Evolutionary conservation across 2,329 filamentous ascomycete genomes (phyloP).

Genomic region (Ceratocystis harringtonii): DNA sequence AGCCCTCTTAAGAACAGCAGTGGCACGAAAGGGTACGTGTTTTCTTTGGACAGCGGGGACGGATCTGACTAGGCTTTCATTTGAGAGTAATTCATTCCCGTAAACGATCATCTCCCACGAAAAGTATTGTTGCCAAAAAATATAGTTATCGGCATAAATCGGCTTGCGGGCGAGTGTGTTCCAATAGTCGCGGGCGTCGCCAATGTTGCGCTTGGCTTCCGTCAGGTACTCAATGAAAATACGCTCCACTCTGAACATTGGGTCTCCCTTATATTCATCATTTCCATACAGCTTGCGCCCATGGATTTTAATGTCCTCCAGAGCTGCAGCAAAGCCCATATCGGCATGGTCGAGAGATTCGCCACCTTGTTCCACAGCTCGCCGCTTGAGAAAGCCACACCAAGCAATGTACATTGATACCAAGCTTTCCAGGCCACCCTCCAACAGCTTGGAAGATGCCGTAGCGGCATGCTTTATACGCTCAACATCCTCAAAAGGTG

Average conservation of each 20-base stretch:
- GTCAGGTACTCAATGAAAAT: slow-evolving; percentile 87
- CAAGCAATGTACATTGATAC: slow-evolving; percentile 86
- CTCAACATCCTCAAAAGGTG: slow-evolving; percentile 67
- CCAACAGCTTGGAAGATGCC: slow-evolving; percentile 67
- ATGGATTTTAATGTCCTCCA: slow-evolving; percentile 73
- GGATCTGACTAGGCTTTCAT: slow-evolving; percentile 27
- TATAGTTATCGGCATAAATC: slow-evolving; percentile 60
- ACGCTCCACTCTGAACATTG: slow-evolving; percentile 72
- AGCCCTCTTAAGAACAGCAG: slow-evolving; percentile 59
- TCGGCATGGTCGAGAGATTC: slow-evolving; percentile 83
- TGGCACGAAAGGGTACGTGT: slow-evolving; percentile 57
- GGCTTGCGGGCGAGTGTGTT: slow-evolving; percentile 49
- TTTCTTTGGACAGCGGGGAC: not conserved
- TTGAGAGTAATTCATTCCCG: slow-evolving; percentile 24
- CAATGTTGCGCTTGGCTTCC: slow-evolving; percentile 62
- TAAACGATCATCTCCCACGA: slow-evolving; percentile 71
- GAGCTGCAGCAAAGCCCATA: slow-evolving; percentile 68
- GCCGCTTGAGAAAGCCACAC: slow-evolving; percentile 84
- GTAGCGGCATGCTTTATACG: slow-evolving; percentile 86
- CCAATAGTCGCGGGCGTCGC: slow-evolving; percentile 66
- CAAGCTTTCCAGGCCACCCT: slow-evolving; percentile 72
- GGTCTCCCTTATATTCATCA: slow-evolving; percentile 66
- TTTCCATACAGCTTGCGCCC: slow-evolving; percentile 59
- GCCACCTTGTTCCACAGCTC: slow-evolving; percentile 56
- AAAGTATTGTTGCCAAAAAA: slow-evolving; percentile 91